phyloP scores from a whole-genome alignment of 768 basidiomycete genomes.

The Pleurotus ostreatus region DNA sequence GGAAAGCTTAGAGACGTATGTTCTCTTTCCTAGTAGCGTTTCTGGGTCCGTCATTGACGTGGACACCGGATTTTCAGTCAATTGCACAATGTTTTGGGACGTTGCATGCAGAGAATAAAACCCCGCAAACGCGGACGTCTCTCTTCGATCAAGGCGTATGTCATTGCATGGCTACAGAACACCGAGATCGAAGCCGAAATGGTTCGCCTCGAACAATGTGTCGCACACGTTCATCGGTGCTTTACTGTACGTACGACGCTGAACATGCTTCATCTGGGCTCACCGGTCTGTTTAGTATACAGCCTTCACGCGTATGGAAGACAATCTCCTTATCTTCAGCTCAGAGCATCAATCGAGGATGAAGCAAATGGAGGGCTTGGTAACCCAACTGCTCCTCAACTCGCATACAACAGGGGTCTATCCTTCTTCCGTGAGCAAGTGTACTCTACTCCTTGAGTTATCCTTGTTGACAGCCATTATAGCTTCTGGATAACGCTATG shows the following conservation, averaged over 20 bases:
- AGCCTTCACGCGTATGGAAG: constrained; percentile 1
- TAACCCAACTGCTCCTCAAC: not conserved
- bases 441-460: too few species aligned
- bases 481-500: constrained; percentile 1
- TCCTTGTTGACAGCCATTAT: not conserved
- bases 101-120: not conserved
- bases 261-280: too few species aligned
- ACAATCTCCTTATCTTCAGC: constrained; percentile 1
- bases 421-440: not conserved
- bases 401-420: not conserved
- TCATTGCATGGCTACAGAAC: not conserved
- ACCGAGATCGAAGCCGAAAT: not conserved
- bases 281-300: not conserved
- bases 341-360: not conserved
- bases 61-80: not conserved
- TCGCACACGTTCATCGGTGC: not conserved
- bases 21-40: not conserved
- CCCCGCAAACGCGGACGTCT: not conserved
- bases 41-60: too few species aligned
- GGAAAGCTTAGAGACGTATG: not conserved
- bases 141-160: not conserved
- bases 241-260: too few species aligned
- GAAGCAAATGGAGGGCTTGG: constrained; percentile 4
- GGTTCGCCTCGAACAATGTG: not conserved
- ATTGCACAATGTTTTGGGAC: not conserved